These are phyloP conservation scores for Gamarada debralockiae DNA, from an alignment of 495 filamentous ascomycete genomes.

Conservation along the genomic window DNA sequence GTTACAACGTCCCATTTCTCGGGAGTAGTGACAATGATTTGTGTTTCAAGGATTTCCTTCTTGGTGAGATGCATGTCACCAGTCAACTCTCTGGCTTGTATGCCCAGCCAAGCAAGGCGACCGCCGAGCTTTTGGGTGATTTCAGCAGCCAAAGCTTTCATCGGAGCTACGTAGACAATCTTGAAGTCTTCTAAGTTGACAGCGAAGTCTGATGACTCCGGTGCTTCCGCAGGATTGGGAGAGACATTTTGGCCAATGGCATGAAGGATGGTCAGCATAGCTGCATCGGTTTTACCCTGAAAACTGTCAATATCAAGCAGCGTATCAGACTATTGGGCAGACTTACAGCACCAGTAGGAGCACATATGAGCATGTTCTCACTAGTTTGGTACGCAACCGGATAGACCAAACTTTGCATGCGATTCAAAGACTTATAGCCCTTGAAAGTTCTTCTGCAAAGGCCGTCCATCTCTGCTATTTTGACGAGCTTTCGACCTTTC, in stretches of 20 bases:
- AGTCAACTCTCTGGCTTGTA: constrained; percentile 86
- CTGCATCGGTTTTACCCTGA: constrained; percentile 91
- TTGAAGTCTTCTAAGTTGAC: constrained; percentile 89
- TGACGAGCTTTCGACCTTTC: constrained; percentile 65
- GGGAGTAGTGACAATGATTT: constrained; percentile 97
- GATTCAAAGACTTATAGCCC: constrained; percentile 88
- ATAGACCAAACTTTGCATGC: constrained; percentile 97
- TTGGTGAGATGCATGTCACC: constrained; percentile 99
- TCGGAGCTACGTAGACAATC: constrained; percentile 94
- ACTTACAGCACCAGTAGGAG: constrained; percentile 84
- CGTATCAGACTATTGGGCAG: neutral
- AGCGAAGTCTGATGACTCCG: constrained; percentile 67
- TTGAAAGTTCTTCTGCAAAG: constrained; percentile 89
- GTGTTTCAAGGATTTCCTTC: constrained; percentile 88
- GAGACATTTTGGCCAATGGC: constrained; percentile 78
- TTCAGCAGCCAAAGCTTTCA: constrained; percentile 97
- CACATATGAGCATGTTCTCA: constrained; percentile 99
- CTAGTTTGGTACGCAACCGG: constrained; percentile 92
- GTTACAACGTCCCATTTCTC: constrained; percentile 99
- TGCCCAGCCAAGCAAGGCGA: constrained; percentile 87
- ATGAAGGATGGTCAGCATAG: constrained; percentile 93
- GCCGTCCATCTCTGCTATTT: constrained; percentile 81
- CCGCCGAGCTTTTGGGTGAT: constrained; percentile 94
- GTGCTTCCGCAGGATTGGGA: constrained; percentile 74
- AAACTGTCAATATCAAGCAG: neutral